phyloP scores from a whole-genome alignment of 169 alveolate species.

The Eimeria sp. region DNA sequence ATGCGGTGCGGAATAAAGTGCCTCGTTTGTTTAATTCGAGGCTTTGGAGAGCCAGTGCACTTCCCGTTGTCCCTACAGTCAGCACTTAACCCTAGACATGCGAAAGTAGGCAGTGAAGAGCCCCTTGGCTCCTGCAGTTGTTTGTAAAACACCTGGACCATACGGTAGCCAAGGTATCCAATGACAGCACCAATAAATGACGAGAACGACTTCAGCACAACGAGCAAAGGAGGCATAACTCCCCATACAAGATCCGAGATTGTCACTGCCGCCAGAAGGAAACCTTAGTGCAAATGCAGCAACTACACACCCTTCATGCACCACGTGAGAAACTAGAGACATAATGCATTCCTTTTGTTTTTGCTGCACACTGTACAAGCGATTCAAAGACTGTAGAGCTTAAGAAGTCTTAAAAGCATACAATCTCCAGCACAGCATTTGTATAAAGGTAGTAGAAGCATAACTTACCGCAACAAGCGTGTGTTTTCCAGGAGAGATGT shows the following conservation, averaged over 20 bases:
- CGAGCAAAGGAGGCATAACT: slow-evolving; percentile 17
- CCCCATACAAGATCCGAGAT: slow-evolving; percentile 51
- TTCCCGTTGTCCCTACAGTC: neutral
- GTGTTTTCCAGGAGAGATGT: slow-evolving; percentile 37
- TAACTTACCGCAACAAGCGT: slow-evolving; percentile 36
- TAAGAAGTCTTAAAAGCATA: neutral
- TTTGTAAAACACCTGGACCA: slow-evolving; percentile 33
- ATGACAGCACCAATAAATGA: neutral
- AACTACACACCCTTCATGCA: slow-evolving; percentile 8
- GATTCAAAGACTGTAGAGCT: neutral
- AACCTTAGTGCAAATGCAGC: slow-evolving; percentile 39
- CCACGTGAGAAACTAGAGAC: neutral
- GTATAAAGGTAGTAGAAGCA: neutral
- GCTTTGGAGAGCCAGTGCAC: neutral
- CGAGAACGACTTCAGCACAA: slow-evolving; percentile 11
- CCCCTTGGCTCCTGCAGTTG: slow-evolving; percentile 34
- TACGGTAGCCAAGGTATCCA: slow-evolving; percentile 37
- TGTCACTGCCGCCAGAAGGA: neutral
- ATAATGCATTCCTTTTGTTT: neutral
- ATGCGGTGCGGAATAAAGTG: neutral
- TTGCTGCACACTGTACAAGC: neutral
- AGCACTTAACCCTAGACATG: neutral
- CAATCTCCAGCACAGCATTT: neutral
- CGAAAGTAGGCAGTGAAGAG: neutral
- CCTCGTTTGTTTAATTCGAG: neutral